Evolutionary conservation across 768 basidiomycete species (phyloP).

Genomic region (Podaxis rugospora): DNA sequence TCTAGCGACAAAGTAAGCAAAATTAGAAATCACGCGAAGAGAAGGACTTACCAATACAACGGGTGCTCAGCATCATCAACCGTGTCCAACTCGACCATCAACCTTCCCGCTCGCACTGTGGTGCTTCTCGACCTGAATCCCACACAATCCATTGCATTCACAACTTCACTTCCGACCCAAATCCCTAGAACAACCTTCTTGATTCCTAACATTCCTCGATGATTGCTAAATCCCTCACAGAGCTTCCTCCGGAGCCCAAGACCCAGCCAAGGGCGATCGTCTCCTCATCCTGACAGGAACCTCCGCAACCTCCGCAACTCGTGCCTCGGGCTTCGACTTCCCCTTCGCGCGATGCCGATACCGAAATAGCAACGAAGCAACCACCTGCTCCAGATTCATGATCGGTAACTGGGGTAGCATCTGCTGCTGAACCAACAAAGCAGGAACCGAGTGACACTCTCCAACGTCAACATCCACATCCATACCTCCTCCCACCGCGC

Average conservation of each 20-base stretch:
- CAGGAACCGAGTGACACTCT: neutral
- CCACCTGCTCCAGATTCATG: neutral
- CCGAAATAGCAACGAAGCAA: slow-evolving; percentile 7
- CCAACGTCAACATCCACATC: neutral
- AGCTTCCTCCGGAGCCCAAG: neutral
- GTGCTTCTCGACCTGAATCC: no score
- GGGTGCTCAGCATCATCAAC: no score
- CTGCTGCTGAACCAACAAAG: neutral
- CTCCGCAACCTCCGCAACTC: neutral
- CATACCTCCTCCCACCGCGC: neutral
- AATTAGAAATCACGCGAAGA: no score
- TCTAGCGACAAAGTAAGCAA: no score
- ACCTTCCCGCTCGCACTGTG: no score
- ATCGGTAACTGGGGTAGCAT: neutral
- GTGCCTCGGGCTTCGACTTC: slow-evolving; percentile 1
- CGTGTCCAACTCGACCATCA: no score
- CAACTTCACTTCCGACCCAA: no score
- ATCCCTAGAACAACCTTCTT: neutral
- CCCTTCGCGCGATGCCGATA: slow-evolving; percentile 6
- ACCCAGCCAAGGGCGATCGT: slow-evolving; percentile 1
- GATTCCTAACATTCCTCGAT: neutral
- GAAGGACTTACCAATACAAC: no score
- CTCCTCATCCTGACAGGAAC: neutral
- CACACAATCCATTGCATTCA: no score
- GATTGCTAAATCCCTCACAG: neutral